phyloP scores from a whole-genome alignment of 2,329 filamentous ascomycete genomes.

The Aspergillus ustus region DNA sequence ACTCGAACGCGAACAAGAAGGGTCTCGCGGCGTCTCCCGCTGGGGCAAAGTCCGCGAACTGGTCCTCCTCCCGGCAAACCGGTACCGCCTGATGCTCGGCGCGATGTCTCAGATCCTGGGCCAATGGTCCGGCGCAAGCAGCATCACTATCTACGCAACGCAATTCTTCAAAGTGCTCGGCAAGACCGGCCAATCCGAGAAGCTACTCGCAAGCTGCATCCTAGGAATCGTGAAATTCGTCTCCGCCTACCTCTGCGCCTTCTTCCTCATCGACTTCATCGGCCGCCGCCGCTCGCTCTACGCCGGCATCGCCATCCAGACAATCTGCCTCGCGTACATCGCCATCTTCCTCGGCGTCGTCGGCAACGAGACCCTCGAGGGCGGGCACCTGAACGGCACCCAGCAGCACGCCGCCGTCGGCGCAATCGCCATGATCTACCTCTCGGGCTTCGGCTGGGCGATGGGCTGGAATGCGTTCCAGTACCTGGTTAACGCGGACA shows the following conservation, averaged over 20 bases:
- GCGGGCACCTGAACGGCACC: conserved; percentile 25
- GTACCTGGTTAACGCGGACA: no score
- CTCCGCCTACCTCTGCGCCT: conserved; percentile 44
- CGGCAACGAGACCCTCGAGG: conserved; percentile 13
- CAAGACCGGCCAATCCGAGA: conserved; percentile 8
- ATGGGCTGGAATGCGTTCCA: conserved; percentile 25
- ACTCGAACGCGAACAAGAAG: neutral
- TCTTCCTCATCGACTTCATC: conserved; percentile 52
- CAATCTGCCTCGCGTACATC: conserved; percentile 47
- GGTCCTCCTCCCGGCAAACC: conserved; percentile 42
- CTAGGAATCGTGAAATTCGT: conserved; percentile 51
- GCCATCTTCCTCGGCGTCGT: conserved; percentile 16
- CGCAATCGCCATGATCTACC: conserved; percentile 50
- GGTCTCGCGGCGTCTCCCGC: neutral
- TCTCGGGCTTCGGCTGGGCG: conserved; percentile 52
- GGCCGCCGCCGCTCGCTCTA: conserved; percentile 47
- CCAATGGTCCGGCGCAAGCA: conserved; percentile 51
- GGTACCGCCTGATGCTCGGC: conserved; percentile 45
- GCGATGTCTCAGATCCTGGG: conserved; percentile 44
- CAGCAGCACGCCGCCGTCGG: conserved; percentile 28
- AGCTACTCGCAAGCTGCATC: conserved; percentile 47
- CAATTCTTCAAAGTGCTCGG: neutral
- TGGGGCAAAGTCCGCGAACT: conserved; percentile 39
- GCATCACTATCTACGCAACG: conserved; percentile 29
- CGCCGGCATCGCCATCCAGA: conserved; percentile 42